Evolutionary conservation across 345 rosid species (phyloP), one percentile per base, ranked within the genome.

Genomic region (Rhizophora apiculata): DNA sequence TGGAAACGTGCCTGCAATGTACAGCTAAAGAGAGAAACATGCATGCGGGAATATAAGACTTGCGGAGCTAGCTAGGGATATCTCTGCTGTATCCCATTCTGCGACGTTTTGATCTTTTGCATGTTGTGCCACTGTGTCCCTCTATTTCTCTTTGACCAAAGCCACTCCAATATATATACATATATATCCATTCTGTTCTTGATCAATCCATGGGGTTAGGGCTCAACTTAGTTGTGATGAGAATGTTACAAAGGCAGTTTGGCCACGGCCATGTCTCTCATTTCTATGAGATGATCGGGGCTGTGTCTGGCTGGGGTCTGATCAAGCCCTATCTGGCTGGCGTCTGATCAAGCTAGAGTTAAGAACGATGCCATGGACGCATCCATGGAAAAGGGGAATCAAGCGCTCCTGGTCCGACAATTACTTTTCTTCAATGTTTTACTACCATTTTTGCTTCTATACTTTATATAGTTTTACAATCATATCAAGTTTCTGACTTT

Each of bases 381-480:
- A 53, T 59, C 21, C 71, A 70, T 76, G 71, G 53, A 71, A 78
- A 11, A 13, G 85, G 83, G 86, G 89, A 85, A 85, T 83, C 82
- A 69, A 81, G 89, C 79, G 22, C 63, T 80, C 68, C 80, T 83
- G 89, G 89, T 85, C 89, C 89, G 89, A 83, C 18, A 8, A 0
- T 4, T 48, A 22, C 20, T 29, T 51, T 51, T 11, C 24, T 22
- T 9, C 58, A 39, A 37, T 61, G 15, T 46, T 56, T 34, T 48
- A 8, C 31, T n/a, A 34, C 46, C 22, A 3, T n/a, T 55, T n/a
- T 39, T 10, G 59, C 59, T 22, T 26, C 15, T 9, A 11, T 7
- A 39, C 2, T 39, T 39, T 39, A 39, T 36, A 36, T 39, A 39
- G 15, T 39, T 2, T 39, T 39, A 9, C 46, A 39, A 9, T 39